Evolutionary conservation across 805 yeast genomes (phyloP).

Genomic region (Vanderwaltozyma verrucispora): DNA sequence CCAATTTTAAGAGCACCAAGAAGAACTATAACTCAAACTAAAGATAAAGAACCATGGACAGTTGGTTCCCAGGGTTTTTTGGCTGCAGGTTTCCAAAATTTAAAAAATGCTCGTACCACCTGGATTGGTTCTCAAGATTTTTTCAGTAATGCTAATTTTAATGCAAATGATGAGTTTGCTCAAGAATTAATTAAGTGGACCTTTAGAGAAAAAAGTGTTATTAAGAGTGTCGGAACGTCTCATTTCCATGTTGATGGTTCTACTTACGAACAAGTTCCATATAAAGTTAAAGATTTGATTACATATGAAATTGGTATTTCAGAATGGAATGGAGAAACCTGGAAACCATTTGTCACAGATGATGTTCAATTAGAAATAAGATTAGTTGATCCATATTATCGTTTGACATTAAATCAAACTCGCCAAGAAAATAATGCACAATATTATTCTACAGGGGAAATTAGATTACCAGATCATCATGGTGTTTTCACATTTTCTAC

Average conservation of each 20-base stretch:
- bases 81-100: conserved; percentile 70
- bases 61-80: conserved; percentile 70
- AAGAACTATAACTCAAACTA: conserved; percentile 50
- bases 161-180: conserved; percentile 32
- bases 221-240: conserved; percentile 42
- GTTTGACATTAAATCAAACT: conserved; percentile 48
- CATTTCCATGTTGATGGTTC: conserved; percentile 42
- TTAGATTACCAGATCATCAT: conserved; percentile 87
- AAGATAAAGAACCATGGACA: conserved; percentile 64
- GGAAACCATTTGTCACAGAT: conserved; percentile 59
- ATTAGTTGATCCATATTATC: conserved; percentile 92
- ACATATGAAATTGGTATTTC: conserved; percentile 40
- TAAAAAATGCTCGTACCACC: conserved; percentile 62
- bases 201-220: conserved; percentile 55
- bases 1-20: conserved; percentile 62
- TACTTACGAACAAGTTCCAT: conserved; percentile 36
- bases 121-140: conserved; percentile 72
- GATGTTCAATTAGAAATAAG: conserved; percentile 75
- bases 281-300: conserved; percentile 69
- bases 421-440: conserved; percentile 32
- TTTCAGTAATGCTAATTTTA: conserved; percentile 33
- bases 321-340: conserved; percentile 42
- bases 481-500: conserved; percentile 86
- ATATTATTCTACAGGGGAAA: conserved; percentile 45
- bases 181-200: conserved; percentile 55